These are phyloP conservation scores for Morella rubra DNA, from an alignment of 306 rosid genomes.

Conservation along the genomic window DNA sequence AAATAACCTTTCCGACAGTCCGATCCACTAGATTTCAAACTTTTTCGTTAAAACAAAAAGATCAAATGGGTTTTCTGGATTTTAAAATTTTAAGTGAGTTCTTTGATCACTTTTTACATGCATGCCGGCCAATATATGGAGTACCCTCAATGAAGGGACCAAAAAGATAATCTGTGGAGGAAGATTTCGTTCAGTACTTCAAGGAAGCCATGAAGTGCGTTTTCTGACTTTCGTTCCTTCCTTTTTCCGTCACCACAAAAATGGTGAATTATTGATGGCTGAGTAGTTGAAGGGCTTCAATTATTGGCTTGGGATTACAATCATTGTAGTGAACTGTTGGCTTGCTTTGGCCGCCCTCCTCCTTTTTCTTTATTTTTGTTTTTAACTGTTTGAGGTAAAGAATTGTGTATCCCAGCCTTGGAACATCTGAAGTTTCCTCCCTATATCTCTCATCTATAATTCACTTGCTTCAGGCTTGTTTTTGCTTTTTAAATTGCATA, in stretches of 20 bases:
- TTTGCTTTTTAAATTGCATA: not conserved
- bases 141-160: not conserved
- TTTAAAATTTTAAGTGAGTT: not conserved
- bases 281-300: slow-evolving; percentile 48
- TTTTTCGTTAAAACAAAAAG: not conserved
- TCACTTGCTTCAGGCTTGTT: not conserved
- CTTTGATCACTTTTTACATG: not conserved
- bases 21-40: not conserved
- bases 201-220: not conserved
- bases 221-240: not conserved
- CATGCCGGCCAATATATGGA: not conserved
- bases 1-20: not conserved
- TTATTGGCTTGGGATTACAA: slow-evolving; percentile 61
- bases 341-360: slow-evolving; percentile 45
- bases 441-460: not conserved
- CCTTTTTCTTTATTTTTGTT: slow-evolving; percentile 24
- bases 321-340: slow-evolving; percentile 59
- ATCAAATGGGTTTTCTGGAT: not conserved
- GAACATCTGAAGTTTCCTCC: not conserved
- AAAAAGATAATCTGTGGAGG: not conserved
- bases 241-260: not conserved
- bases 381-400: slow-evolving; percentile 21
- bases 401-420: not conserved
- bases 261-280: slow-evolving; percentile 51
- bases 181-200: not conserved